Percentiles rank a stretch among this genome's conserved stretches.
These are phyloP conservation scores for Vaccinium corymbosum DNA, from an alignment of 148 eudicot genomes.

Conservation along the genomic window DNA sequence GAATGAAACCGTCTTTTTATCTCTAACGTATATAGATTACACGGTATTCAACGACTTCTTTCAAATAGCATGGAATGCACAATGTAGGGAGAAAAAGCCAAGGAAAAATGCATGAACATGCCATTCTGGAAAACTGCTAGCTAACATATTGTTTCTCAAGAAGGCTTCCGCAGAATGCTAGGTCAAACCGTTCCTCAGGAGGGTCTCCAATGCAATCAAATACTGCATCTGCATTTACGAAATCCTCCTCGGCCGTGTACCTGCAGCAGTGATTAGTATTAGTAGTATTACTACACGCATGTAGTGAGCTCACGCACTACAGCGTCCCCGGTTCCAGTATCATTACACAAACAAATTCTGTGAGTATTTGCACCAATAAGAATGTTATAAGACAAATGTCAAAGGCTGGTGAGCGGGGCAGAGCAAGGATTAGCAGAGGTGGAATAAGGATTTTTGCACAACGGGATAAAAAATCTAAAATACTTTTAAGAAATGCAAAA, in stretches of 20 bases:
- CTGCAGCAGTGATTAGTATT: constrained; percentile 33
- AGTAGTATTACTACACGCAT: too few species aligned
- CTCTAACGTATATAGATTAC: not conserved
- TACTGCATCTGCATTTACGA: constrained; percentile 87
- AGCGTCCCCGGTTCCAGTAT: too few species aligned
- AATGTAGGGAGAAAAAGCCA: not conserved
- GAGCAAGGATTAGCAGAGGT: too few species aligned
- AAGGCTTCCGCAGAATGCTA: constrained; percentile 75
- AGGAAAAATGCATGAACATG: not conserved
- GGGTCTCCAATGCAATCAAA: constrained; percentile 97
- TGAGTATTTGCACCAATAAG: not conserved
- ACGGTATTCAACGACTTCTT: not conserved
- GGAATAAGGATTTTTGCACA: too few species aligned
- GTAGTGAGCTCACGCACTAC: too few species aligned
- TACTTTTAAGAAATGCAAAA: too few species aligned
- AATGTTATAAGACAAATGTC: not conserved
- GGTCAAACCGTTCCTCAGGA: constrained; percentile 85
- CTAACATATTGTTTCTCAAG: constrained; percentile 70
- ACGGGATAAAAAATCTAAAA: too few species aligned
- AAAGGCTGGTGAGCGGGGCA: not conserved
- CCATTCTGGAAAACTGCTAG: not conserved
- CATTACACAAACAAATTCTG: not conserved
- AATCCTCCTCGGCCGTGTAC: constrained; percentile 92
- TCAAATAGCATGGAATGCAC: not conserved
- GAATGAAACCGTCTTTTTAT: not conserved